phyloP scores from a whole-genome alignment of 2,329 filamentous ascomycete genomes.

The Pseudocercospora musae region DNA sequence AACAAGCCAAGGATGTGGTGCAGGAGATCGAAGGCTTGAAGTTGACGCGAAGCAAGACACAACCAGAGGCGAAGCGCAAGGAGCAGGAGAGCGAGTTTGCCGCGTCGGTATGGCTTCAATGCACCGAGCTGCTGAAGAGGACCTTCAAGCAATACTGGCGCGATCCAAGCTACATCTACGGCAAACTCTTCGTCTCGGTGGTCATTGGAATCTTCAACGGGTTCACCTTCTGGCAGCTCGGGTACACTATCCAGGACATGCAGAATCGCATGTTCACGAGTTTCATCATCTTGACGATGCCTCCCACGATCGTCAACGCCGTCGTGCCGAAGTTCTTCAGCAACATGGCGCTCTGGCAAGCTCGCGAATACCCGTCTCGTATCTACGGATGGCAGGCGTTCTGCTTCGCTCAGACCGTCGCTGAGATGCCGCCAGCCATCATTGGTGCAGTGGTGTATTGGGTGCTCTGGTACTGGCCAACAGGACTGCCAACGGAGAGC shows the following conservation, averaged over 20 bases:
- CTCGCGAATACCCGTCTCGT: slow-evolving; percentile 67
- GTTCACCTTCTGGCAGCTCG: slow-evolving; percentile 72
- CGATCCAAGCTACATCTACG: slow-evolving; percentile 71
- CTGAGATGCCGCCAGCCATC: slow-evolving; percentile 69
- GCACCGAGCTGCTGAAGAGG: slow-evolving; percentile 63
- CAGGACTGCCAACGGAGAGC: slow-evolving; percentile 64
- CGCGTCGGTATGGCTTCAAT: slow-evolving; percentile 62
- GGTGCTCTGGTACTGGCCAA: slow-evolving; percentile 72
- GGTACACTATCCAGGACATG: slow-evolving; percentile 63
- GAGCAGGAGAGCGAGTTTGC: slow-evolving; percentile 54
- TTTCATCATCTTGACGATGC: slow-evolving; percentile 56
- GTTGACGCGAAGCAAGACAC: slow-evolving; percentile 51
- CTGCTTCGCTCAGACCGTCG: slow-evolving; percentile 67
- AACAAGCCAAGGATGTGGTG: slow-evolving; percentile 57
- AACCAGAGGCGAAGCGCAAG: slow-evolving; percentile 35
- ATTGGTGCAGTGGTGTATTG: slow-evolving; percentile 66
- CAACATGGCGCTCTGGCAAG: slow-evolving; percentile 70
- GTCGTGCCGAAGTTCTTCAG: slow-evolving; percentile 75
- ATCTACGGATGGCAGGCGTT: slow-evolving; percentile 79
- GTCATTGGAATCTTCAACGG: slow-evolving; percentile 75
- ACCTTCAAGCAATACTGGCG: slow-evolving; percentile 66
- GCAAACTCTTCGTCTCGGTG: slow-evolving; percentile 69
- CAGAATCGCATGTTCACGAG: slow-evolving; percentile 77
- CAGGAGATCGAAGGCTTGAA: slow-evolving; percentile 66
- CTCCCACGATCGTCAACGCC: slow-evolving; percentile 68